A percentile compares a stretch with the other conserved stretches of the same genome.
Conservation (phyloP, 2,329 filamentous ascomycete species). For the Fusarium veterinarium region DNA sequence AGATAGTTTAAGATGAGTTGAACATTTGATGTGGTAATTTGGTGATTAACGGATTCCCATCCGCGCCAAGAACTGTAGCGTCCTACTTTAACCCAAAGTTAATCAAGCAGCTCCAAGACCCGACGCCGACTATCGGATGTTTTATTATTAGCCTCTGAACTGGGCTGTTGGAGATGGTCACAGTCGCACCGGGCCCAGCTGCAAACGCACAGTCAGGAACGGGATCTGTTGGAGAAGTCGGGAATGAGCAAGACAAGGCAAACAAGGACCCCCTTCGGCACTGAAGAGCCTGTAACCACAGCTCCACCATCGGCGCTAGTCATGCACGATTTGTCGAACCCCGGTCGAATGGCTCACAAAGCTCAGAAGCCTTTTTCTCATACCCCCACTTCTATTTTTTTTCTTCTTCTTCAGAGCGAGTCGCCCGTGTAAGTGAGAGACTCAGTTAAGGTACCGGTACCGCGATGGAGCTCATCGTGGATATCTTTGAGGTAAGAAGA, state of each 20-base stretch:
- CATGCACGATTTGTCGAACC: constrained; percentile 48
- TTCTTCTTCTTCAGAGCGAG: constrained; percentile 2
- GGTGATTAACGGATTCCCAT: background rate
- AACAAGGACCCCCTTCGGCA: constrained; percentile 40
- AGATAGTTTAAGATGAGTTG: background rate
- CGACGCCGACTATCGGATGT: constrained; percentile 27
- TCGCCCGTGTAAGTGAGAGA: constrained; percentile 31
- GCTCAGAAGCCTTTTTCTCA: constrained; percentile 15
- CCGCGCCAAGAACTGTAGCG: constrained; percentile 22
- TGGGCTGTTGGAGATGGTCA: constrained; percentile 21
- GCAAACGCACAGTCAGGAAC: constrained; percentile 23
- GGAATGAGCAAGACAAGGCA: constrained; percentile 3
- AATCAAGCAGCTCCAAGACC: constrained; percentile 8
- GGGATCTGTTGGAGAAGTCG: constrained; percentile 30
- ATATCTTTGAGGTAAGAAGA: constrained; percentile 27
- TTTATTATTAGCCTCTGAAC: constrained; percentile 20
- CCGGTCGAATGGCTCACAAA: constrained; percentile 32
- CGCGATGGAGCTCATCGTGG: constrained; percentile 34
- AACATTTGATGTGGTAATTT: background rate
- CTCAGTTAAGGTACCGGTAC: constrained; percentile 38
- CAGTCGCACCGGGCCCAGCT: background rate
- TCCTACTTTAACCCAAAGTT: constrained; percentile 31
- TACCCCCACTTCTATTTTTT: constrained; percentile 24
- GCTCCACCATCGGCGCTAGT: constrained; percentile 39
- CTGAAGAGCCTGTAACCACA: constrained; percentile 25